Evolutionary conservation across 1,284 basidiomycete genomes (phyloP).

Genomic region (Cutaneotrichosporon mucoides): DNA sequence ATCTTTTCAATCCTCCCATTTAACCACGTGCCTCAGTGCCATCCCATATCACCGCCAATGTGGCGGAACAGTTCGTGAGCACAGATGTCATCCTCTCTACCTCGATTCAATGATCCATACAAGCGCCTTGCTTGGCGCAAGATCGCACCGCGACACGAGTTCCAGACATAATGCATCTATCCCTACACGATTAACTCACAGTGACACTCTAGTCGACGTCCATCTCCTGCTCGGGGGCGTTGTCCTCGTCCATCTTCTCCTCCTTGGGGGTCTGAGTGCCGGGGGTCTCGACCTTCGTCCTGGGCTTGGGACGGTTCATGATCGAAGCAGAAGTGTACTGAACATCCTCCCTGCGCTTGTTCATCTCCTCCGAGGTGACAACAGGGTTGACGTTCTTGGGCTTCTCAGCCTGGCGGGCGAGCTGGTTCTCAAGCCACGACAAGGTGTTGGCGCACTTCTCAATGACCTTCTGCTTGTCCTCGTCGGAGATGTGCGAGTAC

Average conservation of each 20-base stretch:
- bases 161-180: slow-evolving; percentile 4
- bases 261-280: slow-evolving; percentile 54
- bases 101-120: too few species aligned
- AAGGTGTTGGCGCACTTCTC: slow-evolving; percentile 64
- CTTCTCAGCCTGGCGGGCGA: slow-evolving; percentile 74
- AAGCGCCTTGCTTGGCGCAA: too few species aligned
- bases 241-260: slow-evolving; percentile 61
- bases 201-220: slow-evolving; percentile 40
- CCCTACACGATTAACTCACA: background rate
- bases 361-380: slow-evolving; percentile 70
- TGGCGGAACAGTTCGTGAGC: too few species aligned
- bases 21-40: too few species aligned
- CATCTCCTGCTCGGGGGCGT: slow-evolving; percentile 39
- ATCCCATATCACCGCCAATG: too few species aligned
- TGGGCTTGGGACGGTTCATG: slow-evolving; percentile 82
- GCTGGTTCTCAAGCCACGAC: slow-evolving; percentile 91
- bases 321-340: slow-evolving; percentile 79
- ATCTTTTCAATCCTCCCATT: too few species aligned
- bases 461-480: slow-evolving; percentile 72
- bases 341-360: slow-evolving; percentile 83
- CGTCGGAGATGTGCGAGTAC: slow-evolving; percentile 79
- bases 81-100: too few species aligned
- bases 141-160: too few species aligned
- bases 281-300: slow-evolving; percentile 55
- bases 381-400: slow-evolving; percentile 81